Percentiles rank a stretch among this genome's conserved stretches.
Conservation (phyloP, 169 alveolate species). For the Plasmodium ovale region DNA sequence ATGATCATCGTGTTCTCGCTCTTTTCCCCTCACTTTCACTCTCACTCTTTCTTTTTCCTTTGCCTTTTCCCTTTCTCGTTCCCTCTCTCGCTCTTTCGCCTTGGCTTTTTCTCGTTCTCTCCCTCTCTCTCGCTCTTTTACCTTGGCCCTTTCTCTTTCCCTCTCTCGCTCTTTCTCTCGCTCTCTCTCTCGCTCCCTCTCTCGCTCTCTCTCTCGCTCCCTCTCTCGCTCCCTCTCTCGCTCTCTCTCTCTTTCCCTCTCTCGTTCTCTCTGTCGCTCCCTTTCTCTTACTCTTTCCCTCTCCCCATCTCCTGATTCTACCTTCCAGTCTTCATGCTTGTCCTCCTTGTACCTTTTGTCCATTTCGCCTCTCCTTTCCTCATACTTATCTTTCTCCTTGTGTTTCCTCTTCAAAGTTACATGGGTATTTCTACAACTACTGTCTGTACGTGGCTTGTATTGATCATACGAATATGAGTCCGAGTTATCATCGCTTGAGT, state of each 20-base stretch:
- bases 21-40: neutral
- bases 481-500: no score
- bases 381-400: slow-evolving; percentile 37
- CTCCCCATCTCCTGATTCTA: slow-evolving; percentile 47
- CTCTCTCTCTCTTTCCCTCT: slow-evolving; percentile 73
- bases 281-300: neutral
- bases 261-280: neutral
- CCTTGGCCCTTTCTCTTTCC: slow-evolving; percentile 34
- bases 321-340: slow-evolving; percentile 25
- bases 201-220: no score
- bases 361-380: slow-evolving; percentile 1
- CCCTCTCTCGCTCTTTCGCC: neutral
- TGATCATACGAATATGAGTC: no score
- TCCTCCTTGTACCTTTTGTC: slow-evolving; percentile 31
- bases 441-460: no score
- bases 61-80: slow-evolving; percentile 7
- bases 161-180: slow-evolving; percentile 20
- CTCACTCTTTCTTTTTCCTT: neutral
- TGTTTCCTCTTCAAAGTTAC: no score
- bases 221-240: slow-evolving; percentile 61
- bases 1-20: neutral
- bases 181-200: slow-evolving; percentile 25
- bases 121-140: slow-evolving; percentile 28
- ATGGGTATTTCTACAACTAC: no score
- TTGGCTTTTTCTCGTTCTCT: neutral